Evolutionary conservation across 1,284 basidiomycete genomes (phyloP).

Genomic region (Singerocomus inundabilis): DNA sequence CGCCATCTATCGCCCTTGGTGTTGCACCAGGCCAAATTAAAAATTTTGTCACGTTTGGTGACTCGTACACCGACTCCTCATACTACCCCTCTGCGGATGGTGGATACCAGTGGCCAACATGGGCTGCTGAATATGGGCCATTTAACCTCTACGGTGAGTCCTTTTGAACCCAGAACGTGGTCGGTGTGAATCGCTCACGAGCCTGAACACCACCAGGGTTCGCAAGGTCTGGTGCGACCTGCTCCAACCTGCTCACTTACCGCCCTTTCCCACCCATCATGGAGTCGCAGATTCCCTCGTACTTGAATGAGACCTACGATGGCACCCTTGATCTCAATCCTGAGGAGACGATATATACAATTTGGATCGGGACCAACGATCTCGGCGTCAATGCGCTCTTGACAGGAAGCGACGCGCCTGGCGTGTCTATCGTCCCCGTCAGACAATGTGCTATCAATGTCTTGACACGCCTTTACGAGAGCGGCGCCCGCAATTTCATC

Average conservation of each 20-base stretch:
- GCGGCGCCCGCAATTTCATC: conserved; percentile 46
- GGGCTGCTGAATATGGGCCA: conserved; percentile 39
- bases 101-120: conserved; percentile 44
- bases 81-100: conserved; percentile 34
- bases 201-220: conserved; percentile 22
- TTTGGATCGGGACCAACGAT: conserved; percentile 53
- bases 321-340: conserved; percentile 29
- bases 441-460: conserved; percentile 44
- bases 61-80: conserved; percentile 45
- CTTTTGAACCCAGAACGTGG: not conserved
- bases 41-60: conserved; percentile 45
- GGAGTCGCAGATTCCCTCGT: conserved; percentile 38
- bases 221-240: conserved; percentile 44
- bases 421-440: conserved; percentile 43
- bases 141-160: conserved; percentile 38
- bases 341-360: conserved; percentile 44
- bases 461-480: conserved; percentile 38
- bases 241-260: conserved; percentile 42
- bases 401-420: conserved; percentile 36
- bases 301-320: conserved; percentile 28
- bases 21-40: conserved; percentile 38
- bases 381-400: conserved; percentile 40
- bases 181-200: not conserved
- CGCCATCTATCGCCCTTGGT: conserved; percentile 11
- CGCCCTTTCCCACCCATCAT: conserved; percentile 40